phyloP scores from a whole-genome alignment of 306 rosid species.

The Alnus glutinosa region DNA sequence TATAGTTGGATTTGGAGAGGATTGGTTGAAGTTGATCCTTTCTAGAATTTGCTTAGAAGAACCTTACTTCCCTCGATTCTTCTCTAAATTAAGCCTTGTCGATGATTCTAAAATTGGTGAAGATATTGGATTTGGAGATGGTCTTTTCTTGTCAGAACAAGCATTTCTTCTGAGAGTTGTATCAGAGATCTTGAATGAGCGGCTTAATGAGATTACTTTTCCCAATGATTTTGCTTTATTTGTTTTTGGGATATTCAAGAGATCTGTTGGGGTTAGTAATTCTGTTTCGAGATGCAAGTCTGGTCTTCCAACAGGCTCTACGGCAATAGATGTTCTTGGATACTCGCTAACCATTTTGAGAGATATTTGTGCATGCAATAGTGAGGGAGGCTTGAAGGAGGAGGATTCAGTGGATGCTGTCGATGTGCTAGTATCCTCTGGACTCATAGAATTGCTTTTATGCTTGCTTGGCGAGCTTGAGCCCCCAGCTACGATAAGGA shows the following conservation, averaged over 20 bases:
- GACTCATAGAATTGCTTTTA: slow-evolving; percentile 54
- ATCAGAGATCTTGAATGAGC: slow-evolving; percentile 58
- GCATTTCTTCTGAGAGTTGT: slow-evolving; percentile 49
- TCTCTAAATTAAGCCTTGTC: slow-evolving; percentile 35
- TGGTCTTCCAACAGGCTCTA: slow-evolving; percentile 66
- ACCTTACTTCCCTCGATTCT: slow-evolving; percentile 47
- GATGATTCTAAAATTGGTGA: slow-evolving; percentile 28
- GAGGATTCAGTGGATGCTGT: slow-evolving; percentile 44
- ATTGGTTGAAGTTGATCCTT: slow-evolving; percentile 72
- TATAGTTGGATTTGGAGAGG: slow-evolving; percentile 69
- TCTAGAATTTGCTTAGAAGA: slow-evolving; percentile 67
- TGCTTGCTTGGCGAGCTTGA: slow-evolving; percentile 64
- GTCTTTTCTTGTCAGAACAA: slow-evolving; percentile 49
- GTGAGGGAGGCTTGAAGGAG: slow-evolving; percentile 23
- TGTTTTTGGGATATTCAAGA: slow-evolving; percentile 62
- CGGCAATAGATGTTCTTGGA: slow-evolving; percentile 57
- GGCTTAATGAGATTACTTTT: slow-evolving; percentile 38
- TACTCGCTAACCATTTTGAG: slow-evolving; percentile 69
- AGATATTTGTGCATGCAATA: slow-evolving; percentile 63
- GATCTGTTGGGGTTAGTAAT: slow-evolving; percentile 35
- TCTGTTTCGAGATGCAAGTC: slow-evolving; percentile 36
- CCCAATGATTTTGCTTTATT: slow-evolving; percentile 43
- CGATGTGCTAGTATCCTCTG: slow-evolving; percentile 49
- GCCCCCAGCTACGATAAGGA: slow-evolving; percentile 66
- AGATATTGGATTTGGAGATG: slow-evolving; percentile 19